These are phyloP conservation scores for Drechslerella coelobrocha DNA, from an alignment of 2,329 filamentous ascomycete genomes.

Conservation along the genomic window DNA sequence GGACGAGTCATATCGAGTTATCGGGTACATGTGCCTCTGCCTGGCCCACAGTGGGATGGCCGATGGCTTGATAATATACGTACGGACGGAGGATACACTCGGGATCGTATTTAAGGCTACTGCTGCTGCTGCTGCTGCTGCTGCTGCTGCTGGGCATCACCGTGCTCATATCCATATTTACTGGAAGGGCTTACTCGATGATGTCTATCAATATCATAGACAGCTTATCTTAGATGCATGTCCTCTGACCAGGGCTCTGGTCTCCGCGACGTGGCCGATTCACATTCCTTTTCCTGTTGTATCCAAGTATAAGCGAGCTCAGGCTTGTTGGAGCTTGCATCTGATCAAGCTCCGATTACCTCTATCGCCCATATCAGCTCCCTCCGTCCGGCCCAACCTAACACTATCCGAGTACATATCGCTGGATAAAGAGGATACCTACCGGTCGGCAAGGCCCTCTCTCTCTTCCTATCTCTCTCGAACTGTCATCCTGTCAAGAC, in stretches of 20 bases:
- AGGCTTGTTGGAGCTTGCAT: not conserved
- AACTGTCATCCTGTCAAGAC: too few relatives aligned
- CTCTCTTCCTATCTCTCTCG: too few relatives aligned
- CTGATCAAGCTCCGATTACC: not conserved
- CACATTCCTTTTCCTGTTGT: conserved; percentile 1
- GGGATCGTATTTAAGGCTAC: too few relatives aligned
- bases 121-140: too few relatives aligned
- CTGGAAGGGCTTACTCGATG: too few relatives aligned
- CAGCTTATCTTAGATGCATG: not conserved
- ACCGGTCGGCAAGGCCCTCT: too few relatives aligned
- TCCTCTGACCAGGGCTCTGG: not conserved
- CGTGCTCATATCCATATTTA: too few relatives aligned
- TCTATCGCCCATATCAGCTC: not conserved
- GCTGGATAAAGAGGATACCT: too few relatives aligned
- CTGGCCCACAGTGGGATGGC: too few relatives aligned
- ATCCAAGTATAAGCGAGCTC: not conserved
- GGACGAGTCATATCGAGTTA: not conserved
- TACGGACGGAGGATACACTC: not conserved
- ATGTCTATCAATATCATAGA: too few relatives aligned
- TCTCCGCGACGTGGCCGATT: conserved; percentile 25
- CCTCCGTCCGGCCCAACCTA: not conserved
- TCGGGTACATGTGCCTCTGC: not conserved
- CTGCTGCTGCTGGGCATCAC: too few relatives aligned
- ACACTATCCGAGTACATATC: not conserved
- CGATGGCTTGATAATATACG: not conserved